These are phyloP conservation scores for Backusella luteola DNA, from an alignment of 192 early-diverging fungal species.

Conservation along the genomic window DNA sequence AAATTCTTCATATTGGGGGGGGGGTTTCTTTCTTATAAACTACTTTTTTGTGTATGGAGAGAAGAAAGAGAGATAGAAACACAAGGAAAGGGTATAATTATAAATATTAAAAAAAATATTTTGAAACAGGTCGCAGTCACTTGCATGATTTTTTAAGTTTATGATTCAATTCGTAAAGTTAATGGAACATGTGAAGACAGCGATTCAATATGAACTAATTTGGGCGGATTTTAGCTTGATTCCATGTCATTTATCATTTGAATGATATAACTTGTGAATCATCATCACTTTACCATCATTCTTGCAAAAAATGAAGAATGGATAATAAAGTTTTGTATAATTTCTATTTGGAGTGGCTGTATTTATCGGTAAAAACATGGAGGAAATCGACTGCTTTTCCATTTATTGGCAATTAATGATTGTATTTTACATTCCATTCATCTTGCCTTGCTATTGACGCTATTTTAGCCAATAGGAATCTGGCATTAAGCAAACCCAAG, in stretches of 20 bases:
- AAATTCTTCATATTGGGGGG: too few relatives aligned
- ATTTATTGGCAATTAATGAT: too few relatives aligned
- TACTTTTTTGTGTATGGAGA: background rate
- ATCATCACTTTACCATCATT: background rate
- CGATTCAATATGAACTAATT: background rate
- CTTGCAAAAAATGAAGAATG: too few relatives aligned
- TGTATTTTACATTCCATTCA: too few relatives aligned
- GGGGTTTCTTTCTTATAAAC: background rate
- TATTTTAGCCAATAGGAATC: background rate
- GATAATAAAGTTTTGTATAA: too few relatives aligned
- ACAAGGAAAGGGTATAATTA: background rate
- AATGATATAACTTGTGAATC: background rate
- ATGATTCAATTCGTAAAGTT: background rate
- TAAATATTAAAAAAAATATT: background rate
- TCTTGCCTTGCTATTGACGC: too few relatives aligned
- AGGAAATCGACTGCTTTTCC: background rate
- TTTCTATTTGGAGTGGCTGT: too few relatives aligned
- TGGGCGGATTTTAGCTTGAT: background rate
- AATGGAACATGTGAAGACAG: background rate
- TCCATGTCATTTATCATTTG: background rate
- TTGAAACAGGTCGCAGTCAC: constrained; percentile 4
- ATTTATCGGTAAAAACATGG: too few relatives aligned
- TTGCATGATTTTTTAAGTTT: constrained; percentile 3
- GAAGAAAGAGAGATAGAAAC: background rate
- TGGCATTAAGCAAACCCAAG: too few relatives aligned